Conservation (phyloP, 495 filamentous ascomycete genomes). For the Xeromyces bisporus region DNA sequence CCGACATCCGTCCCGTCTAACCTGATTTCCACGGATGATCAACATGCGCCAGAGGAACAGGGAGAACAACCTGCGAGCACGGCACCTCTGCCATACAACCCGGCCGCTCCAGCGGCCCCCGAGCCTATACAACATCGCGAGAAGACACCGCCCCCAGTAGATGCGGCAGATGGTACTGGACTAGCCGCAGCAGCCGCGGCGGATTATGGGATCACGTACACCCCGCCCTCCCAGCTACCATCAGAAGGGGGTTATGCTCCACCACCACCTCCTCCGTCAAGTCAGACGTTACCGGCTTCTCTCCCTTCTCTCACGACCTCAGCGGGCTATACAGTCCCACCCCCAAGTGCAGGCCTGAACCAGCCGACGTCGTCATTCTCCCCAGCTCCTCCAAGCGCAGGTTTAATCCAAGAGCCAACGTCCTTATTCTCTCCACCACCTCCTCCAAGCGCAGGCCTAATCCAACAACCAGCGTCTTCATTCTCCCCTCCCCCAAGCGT, state of each 20-base stretch:
- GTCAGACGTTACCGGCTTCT: constrained; percentile 11
- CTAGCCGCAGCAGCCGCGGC: constrained; percentile 48
- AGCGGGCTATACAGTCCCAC: constrained; percentile 19
- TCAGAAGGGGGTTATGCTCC: constrained; percentile 14
- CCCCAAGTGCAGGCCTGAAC: constrained; percentile 18
- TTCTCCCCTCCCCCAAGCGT: no score
- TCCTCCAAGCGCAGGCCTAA: constrained; percentile 20
- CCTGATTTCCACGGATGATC: constrained; percentile 13
- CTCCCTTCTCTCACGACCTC: constrained; percentile 15
- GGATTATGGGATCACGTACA: constrained; percentile 36
- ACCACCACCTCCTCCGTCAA: constrained; percentile 10
- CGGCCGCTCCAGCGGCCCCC: constrained; percentile 70
- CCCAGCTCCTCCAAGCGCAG: no score
- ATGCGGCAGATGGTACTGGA: constrained; percentile 54
- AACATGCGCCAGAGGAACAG: constrained; percentile 14
- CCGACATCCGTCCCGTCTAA: constrained; percentile 16
- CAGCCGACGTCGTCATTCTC: constrained; percentile 15
- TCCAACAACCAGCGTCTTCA: constrained; percentile 4
- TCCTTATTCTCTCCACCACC: no score
- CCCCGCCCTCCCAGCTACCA: constrained; percentile 20
- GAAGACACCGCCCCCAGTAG: constrained; percentile 72
- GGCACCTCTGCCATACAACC: constrained; percentile 78
- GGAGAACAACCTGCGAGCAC: constrained; percentile 31
- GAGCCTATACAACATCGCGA: constrained; percentile 71
- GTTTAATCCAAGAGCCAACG: no score